Conservation (phyloP, 2,329 filamentous ascomycete species). For the Harringtonia aguacate region DNA sequence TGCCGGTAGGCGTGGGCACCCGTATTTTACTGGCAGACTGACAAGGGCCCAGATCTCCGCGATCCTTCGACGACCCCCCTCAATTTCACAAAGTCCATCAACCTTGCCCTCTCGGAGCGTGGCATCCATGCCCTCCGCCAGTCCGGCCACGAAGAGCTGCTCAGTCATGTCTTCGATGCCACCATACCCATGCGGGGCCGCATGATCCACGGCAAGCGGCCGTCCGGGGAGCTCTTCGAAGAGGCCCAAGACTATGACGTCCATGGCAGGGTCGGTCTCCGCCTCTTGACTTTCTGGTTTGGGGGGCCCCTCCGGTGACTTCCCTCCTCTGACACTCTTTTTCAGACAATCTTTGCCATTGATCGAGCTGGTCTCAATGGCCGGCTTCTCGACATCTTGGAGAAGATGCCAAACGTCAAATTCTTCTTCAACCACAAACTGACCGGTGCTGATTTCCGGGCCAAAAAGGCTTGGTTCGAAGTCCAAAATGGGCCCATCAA, state of each 20-base stretch:
- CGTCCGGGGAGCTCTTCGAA: constrained; percentile 58
- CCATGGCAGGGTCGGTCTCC: constrained; percentile 61
- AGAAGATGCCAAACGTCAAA: constrained; percentile 77
- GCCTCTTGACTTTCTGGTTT: neutral
- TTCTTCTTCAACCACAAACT: constrained; percentile 92
- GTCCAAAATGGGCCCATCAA: constrained; percentile 24
- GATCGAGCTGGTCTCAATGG: constrained; percentile 80
- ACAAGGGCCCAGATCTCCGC: constrained; percentile 58
- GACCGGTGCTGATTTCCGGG: constrained; percentile 74
- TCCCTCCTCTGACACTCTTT: neutral
- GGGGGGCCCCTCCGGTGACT: too few relatives aligned
- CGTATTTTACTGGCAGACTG: neutral
- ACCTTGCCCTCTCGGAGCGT: constrained; percentile 84
- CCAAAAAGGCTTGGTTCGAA: constrained; percentile 82
- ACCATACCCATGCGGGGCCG: constrained; percentile 92
- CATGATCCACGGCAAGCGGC: constrained; percentile 77
- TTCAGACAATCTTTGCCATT: constrained; percentile 79
- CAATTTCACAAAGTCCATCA: constrained; percentile 98
- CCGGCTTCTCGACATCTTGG: constrained; percentile 71
- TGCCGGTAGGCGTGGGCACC: too few relatives aligned
- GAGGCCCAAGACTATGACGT: constrained; percentile 83
- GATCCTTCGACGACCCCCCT: constrained; percentile 72
- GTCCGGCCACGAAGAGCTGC: constrained; percentile 53
- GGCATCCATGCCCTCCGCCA: constrained; percentile 80
- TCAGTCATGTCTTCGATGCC: constrained; percentile 62